Percentiles rank a stretch among this genome's conserved stretches.
These are phyloP conservation scores for Trichocladium uniseriatum DNA, from an alignment of 495 filamentous ascomycete species.

Conservation along the genomic window DNA sequence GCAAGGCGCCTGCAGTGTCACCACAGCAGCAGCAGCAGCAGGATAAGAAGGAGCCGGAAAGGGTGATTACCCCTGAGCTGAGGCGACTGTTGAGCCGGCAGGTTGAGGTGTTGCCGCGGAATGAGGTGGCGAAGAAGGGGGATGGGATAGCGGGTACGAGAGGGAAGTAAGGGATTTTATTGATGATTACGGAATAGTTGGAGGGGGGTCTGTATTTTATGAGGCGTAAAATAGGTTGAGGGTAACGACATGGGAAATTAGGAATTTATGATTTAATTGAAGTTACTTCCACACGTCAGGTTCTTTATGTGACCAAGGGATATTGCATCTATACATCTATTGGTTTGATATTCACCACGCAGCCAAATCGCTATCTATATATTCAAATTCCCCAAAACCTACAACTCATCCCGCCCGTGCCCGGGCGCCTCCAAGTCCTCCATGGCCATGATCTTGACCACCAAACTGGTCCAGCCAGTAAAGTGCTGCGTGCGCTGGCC, in stretches of 20 bases:
- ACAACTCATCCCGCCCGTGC: constrained; percentile 30
- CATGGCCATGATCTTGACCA: constrained; percentile 97
- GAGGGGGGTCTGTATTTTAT: neutral
- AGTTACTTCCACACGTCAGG: too few relatives aligned
- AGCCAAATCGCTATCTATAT: neutral
- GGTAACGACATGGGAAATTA: neutral
- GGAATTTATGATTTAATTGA: too few relatives aligned
- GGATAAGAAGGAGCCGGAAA: constrained; percentile 34
- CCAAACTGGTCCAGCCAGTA: constrained; percentile 94
- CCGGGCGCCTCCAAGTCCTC: constrained; percentile 24
- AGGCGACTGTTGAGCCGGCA: constrained; percentile 64
- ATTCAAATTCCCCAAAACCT: neutral
- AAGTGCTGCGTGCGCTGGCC: constrained; percentile 97
- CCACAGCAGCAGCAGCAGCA: neutral
- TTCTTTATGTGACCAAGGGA: too few relatives aligned
- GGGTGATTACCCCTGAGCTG: constrained; percentile 74
- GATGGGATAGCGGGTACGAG: constrained; percentile 20
- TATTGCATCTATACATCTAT: too few relatives aligned
- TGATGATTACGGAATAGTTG: neutral
- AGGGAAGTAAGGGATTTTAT: neutral
- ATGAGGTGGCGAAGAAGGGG: constrained; percentile 39
- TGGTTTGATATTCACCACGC: too few relatives aligned
- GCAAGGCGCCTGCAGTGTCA: constrained; percentile 9
- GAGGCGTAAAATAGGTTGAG: neutral
- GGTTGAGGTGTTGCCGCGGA: constrained; percentile 52